Evolutionary conservation across 208 protist species (phyloP).

Genomic region (Leishmania tropica): DNA sequence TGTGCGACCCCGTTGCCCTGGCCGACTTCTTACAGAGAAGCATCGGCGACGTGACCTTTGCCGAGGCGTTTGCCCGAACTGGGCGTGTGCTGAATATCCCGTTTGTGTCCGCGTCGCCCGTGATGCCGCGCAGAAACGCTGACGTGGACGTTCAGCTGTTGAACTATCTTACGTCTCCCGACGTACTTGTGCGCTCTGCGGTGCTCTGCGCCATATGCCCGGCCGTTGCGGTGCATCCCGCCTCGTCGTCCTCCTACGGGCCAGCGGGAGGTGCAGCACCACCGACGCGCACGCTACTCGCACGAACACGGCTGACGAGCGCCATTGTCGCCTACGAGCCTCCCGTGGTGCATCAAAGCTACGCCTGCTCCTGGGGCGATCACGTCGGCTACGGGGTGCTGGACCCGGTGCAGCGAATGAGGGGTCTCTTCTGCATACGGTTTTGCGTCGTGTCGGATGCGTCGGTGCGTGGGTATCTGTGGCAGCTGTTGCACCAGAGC

Average conservation of each 20-base stretch:
- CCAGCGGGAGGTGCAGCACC: background rate
- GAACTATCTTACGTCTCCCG: conserved; percentile 80
- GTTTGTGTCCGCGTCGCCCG: conserved; percentile 27
- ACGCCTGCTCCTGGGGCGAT: conserved; percentile 18
- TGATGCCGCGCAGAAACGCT: conserved; percentile 11
- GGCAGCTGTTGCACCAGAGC: conserved; percentile 20
- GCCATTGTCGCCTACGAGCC: conserved; percentile 46
- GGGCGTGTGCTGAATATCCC: conserved; percentile 83
- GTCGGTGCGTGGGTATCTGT: conserved; percentile 26
- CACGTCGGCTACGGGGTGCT: conserved; percentile 21
- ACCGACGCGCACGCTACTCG: conserved; percentile 28
- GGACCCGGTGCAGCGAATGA: conserved; percentile 42
- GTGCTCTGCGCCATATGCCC: conserved; percentile 34
- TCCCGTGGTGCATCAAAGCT: conserved; percentile 34
- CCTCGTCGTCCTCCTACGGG: background rate
- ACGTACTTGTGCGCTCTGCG: conserved; percentile 73
- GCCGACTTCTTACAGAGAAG: conserved; percentile 49
- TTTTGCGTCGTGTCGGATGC: conserved; percentile 61
- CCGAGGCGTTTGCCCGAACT: conserved; percentile 77
- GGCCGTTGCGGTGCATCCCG: background rate
- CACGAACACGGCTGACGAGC: conserved; percentile 33
- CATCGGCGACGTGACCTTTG: conserved; percentile 82
- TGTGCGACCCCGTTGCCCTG: conserved; percentile 62
- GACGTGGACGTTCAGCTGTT: conserved; percentile 38
- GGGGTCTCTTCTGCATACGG: conserved; percentile 61